These are phyloP conservation scores for Thielaviopsis ethacetica DNA, from an alignment of 2,329 filamentous ascomycete species.

Conservation along the genomic window DNA sequence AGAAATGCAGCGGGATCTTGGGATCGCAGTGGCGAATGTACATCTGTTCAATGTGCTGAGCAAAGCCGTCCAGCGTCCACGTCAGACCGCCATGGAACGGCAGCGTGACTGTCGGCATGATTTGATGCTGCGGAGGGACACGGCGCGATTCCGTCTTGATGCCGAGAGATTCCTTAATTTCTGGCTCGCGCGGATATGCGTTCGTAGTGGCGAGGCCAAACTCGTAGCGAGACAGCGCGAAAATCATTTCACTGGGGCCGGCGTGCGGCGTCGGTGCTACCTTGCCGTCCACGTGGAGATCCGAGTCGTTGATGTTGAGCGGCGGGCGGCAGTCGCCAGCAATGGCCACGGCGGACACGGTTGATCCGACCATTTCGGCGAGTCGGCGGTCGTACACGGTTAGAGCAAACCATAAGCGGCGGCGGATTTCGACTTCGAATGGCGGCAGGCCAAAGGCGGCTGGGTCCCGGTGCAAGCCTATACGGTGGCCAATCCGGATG, in stretches of 20 bases:
- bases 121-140: conserved; percentile 13
- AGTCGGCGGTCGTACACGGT: conserved; percentile 52
- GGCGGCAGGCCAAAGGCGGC: conserved; percentile 32
- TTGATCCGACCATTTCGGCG: conserved; percentile 46
- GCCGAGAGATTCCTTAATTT: not conserved
- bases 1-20: conserved; percentile 42
- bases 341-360: conserved; percentile 38
- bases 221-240: conserved; percentile 39
- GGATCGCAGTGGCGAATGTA: conserved; percentile 41
- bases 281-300: conserved; percentile 40
- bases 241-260: conserved; percentile 44
- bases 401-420: conserved; percentile 58
- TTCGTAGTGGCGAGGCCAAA: conserved; percentile 37
- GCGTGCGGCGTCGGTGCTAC: conserved; percentile 31
- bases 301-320: conserved; percentile 45
- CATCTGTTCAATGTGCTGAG: conserved; percentile 35
- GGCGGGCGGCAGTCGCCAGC: conserved; percentile 39
- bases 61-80: conserved; percentile 36
- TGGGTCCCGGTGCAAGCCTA: conserved; percentile 52
- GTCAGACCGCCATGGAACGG: conserved; percentile 32
- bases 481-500: conserved; percentile 49
- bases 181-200: conserved; percentile 22
- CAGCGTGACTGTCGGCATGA: conserved; percentile 25
- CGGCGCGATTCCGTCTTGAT: not conserved
- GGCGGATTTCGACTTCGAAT: conserved; percentile 54